Conservation (phyloP, 495 filamentous ascomycete species). For the Talaromyces ruber region DNA sequence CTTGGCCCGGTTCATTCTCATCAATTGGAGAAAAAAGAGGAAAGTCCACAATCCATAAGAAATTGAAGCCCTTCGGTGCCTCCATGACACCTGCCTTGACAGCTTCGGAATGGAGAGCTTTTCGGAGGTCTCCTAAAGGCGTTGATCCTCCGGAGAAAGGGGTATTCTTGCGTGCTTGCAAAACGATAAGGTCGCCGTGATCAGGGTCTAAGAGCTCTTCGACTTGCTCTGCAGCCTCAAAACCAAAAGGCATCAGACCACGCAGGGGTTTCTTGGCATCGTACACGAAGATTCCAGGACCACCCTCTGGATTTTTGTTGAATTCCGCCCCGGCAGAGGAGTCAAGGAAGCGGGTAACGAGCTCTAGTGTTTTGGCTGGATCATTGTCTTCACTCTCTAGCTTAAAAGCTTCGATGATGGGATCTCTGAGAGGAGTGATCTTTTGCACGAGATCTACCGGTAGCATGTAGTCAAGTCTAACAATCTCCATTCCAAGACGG, state of each 20-base stretch:
- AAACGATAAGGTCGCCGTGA: constrained; percentile 67
- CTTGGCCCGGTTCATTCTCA: constrained; percentile 70
- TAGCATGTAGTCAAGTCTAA: constrained; percentile 51
- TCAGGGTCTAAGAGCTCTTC: constrained; percentile 44
- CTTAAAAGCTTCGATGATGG: constrained; percentile 65
- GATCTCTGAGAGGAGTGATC: constrained; percentile 54
- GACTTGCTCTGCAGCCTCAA: constrained; percentile 54
- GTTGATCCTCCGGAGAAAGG: constrained; percentile 63
- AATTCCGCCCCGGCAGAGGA: constrained; percentile 52
- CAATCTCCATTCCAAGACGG: constrained; percentile 54
- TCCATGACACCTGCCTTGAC: constrained; percentile 49
- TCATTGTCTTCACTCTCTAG: constrained; percentile 40
- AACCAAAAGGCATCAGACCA: constrained; percentile 68
- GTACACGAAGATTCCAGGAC: constrained; percentile 66
- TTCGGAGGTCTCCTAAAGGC: constrained; percentile 66
- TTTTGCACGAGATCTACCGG: constrained; percentile 59
- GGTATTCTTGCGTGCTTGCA: constrained; percentile 64
- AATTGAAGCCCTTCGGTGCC: constrained; percentile 47
- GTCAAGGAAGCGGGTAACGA: constrained; percentile 62
- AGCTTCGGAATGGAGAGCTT: constrained; percentile 58
- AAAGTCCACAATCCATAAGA: constrained; percentile 82
- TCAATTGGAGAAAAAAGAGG: constrained; percentile 76
- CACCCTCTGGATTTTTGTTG: constrained; percentile 56
- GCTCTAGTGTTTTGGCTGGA: constrained; percentile 42
- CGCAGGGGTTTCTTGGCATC: constrained; percentile 60